These are phyloP conservation scores for Apium graveolens DNA, from an alignment of 129 eudicot genomes.

Conservation along the genomic window DNA sequence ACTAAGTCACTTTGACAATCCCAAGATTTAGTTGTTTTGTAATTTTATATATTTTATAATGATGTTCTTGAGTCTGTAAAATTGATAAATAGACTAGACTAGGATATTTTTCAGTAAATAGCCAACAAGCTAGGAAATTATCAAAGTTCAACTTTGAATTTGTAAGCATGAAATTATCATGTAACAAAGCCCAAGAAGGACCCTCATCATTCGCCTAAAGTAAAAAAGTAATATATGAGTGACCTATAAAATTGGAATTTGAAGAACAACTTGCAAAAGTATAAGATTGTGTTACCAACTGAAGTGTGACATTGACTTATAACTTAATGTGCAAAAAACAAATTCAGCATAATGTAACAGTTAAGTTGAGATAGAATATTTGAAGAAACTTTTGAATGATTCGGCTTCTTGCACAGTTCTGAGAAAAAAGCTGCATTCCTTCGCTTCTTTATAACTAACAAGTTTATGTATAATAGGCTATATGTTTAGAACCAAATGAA, in stretches of 20 bases:
- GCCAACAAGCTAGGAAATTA: no score
- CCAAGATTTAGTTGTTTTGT: no score
- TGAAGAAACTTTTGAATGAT: constrained; percentile 27
- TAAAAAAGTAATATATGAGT: background rate
- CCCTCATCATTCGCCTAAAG: constrained; percentile 62
- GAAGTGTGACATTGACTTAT: background rate
- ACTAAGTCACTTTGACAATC: no score
- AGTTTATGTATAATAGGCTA: constrained; percentile 6
- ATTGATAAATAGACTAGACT: no score
- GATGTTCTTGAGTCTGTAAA: background rate
- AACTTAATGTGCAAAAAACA: background rate
- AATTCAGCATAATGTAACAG: background rate
- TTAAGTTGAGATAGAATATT: constrained; percentile 20
- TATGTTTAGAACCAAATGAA: background rate
- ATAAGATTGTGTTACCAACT: background rate
- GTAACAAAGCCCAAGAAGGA: constrained; percentile 90
- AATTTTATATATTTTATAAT: no score
- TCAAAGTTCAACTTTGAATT: constrained; percentile 58
- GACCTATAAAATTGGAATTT: background rate
- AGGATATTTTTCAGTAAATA: no score
- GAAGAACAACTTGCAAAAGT: background rate
- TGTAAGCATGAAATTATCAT: constrained; percentile 82
- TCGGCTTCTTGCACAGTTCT: constrained; percentile 55
- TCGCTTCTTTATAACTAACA: constrained; percentile 59
- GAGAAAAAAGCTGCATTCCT: constrained; percentile 75